phyloP scores from a whole-genome alignment of 768 basidiomycete genomes.

The Aureoboletus auriporus region DNA sequence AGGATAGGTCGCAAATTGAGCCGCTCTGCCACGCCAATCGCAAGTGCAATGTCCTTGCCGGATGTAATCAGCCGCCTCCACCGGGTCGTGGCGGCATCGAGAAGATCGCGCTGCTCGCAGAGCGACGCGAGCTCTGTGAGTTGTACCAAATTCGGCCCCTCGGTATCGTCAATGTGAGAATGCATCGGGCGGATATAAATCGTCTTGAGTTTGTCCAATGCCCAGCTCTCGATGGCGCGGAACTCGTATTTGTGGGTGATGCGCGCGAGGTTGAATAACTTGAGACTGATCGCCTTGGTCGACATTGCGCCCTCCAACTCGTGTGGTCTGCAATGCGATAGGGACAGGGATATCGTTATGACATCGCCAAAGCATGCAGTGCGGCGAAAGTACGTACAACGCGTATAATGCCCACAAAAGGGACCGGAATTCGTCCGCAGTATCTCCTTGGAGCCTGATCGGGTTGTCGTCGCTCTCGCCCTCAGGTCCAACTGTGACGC shows the following conservation, averaged over 20 bases:
- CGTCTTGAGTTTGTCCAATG: slow-evolving; percentile 35
- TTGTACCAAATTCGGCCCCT: slow-evolving; percentile 39
- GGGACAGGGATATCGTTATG: background rate
- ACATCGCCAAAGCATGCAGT: background rate
- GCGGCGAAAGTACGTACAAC: slow-evolving; percentile 36
- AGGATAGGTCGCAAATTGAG: slow-evolving; percentile 43
- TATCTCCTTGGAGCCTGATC: slow-evolving; percentile 44
- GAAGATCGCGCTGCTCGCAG: slow-evolving; percentile 43
- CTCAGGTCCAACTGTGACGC: slow-evolving; percentile 35
- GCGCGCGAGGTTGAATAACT: slow-evolving; percentile 43
- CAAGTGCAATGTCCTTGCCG: slow-evolving; percentile 41
- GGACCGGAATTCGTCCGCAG: slow-evolving; percentile 46
- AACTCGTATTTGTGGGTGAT: slow-evolving; percentile 50
- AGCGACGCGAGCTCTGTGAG: slow-evolving; percentile 51
- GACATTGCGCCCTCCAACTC: slow-evolving; percentile 43
- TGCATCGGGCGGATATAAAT: slow-evolving; percentile 32
- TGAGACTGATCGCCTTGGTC: slow-evolving; percentile 41
- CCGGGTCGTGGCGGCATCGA: slow-evolving; percentile 37
- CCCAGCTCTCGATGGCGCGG: slow-evolving; percentile 43
- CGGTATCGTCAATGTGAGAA: slow-evolving; percentile 27
- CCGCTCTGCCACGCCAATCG: slow-evolving; percentile 45
- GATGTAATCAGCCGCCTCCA: slow-evolving; percentile 49
- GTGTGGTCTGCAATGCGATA: slow-evolving; percentile 33
- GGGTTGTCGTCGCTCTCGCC: slow-evolving; percentile 50
- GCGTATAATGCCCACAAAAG: slow-evolving; percentile 53